Evolutionary conservation across 148 eudicot species (phyloP).

Genomic region (Rheum nobile): DNA sequence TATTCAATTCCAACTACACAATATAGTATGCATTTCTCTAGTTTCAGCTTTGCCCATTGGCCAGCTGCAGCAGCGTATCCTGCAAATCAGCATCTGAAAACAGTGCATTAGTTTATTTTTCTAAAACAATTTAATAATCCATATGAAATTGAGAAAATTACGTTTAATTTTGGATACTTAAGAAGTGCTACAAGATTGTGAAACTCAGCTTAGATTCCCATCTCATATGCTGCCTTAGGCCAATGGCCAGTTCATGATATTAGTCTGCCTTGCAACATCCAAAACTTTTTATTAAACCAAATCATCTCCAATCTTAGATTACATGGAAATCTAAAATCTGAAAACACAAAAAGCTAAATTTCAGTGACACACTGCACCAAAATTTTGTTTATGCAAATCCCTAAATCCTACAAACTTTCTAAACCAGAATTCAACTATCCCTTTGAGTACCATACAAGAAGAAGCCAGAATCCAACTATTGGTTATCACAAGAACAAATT

Average conservation of each 20-base stretch:
- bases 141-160: too few species aligned
- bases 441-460: not conserved
- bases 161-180: too few species aligned
- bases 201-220: too few species aligned
- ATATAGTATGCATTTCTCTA: not conserved
- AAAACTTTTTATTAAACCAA: not conserved
- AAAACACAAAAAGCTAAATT: not conserved
- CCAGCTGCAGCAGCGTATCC: too few species aligned
- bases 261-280: not conserved
- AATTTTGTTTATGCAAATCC: not conserved
- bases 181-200: too few species aligned
- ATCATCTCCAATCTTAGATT: not conserved
- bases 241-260: not conserved
- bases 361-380: not conserved
- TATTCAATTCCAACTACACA: not conserved
- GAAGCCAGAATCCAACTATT: not conserved
- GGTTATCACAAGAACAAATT: not conserved
- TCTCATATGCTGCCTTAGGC: too few species aligned
- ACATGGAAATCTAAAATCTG: not conserved
- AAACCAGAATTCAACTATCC: not conserved
- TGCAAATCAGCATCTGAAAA: too few species aligned
- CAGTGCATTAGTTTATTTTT: too few species aligned
- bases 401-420: not conserved
- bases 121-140: too few species aligned
- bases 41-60: too few species aligned